Evolutionary conservation across 1,284 basidiomycete genomes (phyloP), one percentile per base, ranked within the genome.

Genomic region (Fomitopsis betulina): DNA sequence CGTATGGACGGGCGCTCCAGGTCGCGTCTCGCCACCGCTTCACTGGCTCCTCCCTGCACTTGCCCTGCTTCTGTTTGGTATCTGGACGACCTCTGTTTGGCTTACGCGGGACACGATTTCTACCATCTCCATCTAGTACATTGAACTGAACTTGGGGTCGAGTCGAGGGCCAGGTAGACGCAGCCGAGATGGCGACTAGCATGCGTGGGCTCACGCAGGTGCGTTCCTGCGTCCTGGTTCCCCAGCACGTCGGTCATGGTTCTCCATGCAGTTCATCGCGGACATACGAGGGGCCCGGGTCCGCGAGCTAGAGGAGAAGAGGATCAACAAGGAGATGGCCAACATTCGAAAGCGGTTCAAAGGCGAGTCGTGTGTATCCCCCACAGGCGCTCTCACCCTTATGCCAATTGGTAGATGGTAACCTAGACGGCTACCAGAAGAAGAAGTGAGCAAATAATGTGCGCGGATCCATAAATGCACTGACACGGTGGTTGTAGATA

Each of bases 281-380:
- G 96, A 99, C 75, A 91, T 99, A 68, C 89, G 97, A 65, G 94
- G 96, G 62, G 93, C 93, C 38, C 79, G 93, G 62, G 91, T 94
- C 30, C 83, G 92, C 58, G 93, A 95, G 68, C 74, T 94, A 57
- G 95, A 96, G 71, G 96, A 98, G 81, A 98, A 98, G 76, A 79
- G 96, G 58, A 97, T 99, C 68, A 99, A 99, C 77, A 95, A 97
- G 74, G 97, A 99, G 77, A 98, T 99, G 96, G 96, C 97, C 0
- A 98, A 99, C 70, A 99, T 99, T 66, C 83, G 97, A 57, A 95
- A 96, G 79, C 96, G 98, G 76, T 98, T 99, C 82, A 98, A 98
- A 83, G 91, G 93, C 91, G 57, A 58, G 71, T 65, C 32, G 43
- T 15, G 47, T 58, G 19, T 33, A 43, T 8, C 15, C 42, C 56